Percentiles rank a stretch among this genome's conserved stretches.
Conservation (phyloP, 2,329 filamentous ascomycete species). For the Claviceps sp. region DNA sequence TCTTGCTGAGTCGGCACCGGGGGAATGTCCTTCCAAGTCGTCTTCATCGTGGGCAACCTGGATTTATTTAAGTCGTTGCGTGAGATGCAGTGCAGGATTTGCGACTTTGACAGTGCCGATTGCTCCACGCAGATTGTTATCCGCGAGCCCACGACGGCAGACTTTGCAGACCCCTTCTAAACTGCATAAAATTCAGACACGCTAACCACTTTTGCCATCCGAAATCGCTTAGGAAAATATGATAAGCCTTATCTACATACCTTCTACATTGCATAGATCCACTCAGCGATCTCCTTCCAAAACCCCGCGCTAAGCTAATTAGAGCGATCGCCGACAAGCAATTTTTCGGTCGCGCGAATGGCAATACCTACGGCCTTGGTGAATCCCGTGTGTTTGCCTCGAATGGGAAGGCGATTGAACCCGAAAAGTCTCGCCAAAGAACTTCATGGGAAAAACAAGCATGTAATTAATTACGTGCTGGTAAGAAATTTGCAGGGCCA, state of each 20-base stretch:
- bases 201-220: background rate
- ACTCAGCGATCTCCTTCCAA: background rate
- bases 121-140: background rate
- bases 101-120: slow-evolving; percentile 2
- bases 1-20: slow-evolving; percentile 87
- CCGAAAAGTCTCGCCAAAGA: too few species aligned
- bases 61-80: background rate
- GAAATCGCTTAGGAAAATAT: background rate
- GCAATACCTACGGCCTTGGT: background rate
- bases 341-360: background rate
- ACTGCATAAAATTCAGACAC: background rate
- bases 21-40: slow-evolving; percentile 63
- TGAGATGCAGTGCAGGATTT: slow-evolving; percentile 1
- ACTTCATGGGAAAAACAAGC: background rate
- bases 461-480: too few species aligned
- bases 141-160: background rate
- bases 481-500: too few species aligned
- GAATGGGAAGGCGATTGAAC: background rate
- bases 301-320: background rate
- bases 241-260: background rate
- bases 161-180: background rate
- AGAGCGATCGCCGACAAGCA: background rate
- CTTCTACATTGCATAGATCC: background rate
- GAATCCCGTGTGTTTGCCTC: background rate
- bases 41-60: slow-evolving; percentile 37